Conservation (phyloP, 2,329 filamentous ascomycete species). For the Cercospora janseana region DNA sequence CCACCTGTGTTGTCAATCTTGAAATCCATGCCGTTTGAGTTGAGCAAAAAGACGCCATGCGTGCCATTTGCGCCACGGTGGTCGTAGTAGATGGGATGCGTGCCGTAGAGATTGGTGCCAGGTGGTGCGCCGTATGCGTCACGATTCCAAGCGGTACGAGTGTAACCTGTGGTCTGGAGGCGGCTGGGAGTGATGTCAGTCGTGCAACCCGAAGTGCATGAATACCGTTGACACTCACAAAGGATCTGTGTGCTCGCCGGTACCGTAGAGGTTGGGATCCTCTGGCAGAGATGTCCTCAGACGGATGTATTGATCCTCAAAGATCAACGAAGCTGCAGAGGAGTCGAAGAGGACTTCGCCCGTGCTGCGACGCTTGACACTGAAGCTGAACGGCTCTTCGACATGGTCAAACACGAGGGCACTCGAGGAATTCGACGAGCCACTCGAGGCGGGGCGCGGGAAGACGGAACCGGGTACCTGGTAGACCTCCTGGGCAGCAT, state of each 20-base stretch:
- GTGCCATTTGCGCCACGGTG: conserved; percentile 57
- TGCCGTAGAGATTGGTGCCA: conserved; percentile 67
- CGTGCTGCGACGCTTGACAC: conserved; percentile 57
- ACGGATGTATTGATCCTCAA: conserved; percentile 74
- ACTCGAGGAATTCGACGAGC: conserved; percentile 30
- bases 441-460: conserved; percentile 54
- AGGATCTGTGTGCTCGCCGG: conserved; percentile 73
- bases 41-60: conserved; percentile 68
- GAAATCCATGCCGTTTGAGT: conserved; percentile 74
- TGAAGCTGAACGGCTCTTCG: conserved; percentile 66
- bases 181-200: conserved; percentile 15
- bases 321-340: conserved; percentile 64
- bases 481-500: conserved; percentile 67
- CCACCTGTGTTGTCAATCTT: conserved; percentile 64
- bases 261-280: conserved; percentile 70
- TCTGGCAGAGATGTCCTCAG: conserved; percentile 68
- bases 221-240: conserved; percentile 29
- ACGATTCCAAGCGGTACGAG: conserved; percentile 67
- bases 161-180: conserved; percentile 67
- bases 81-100: conserved; percentile 74
- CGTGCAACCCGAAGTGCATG: neutral
- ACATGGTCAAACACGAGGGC: conserved; percentile 56
- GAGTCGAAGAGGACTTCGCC: conserved; percentile 68
- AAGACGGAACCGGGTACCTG: conserved; percentile 71
- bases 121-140: conserved; percentile 63